Evolutionary conservation across 73 alveolate species (phyloP).

Genomic region (Diophrys sp.): DNA sequence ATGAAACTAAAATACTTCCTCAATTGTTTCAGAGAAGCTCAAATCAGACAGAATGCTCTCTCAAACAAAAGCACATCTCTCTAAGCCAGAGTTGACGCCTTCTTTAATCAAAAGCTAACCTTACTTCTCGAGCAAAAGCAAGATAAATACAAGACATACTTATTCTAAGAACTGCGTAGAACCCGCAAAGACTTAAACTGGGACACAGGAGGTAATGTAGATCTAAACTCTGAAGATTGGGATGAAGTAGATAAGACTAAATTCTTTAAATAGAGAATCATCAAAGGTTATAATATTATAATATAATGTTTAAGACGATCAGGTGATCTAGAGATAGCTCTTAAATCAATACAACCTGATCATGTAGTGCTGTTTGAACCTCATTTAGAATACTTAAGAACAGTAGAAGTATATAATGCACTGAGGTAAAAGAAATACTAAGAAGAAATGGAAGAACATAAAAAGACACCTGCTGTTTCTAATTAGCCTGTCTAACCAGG

Average conservation of each 20-base stretch:
- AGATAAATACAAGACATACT: neutral
- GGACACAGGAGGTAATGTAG: neutral
- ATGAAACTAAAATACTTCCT: slow-evolving; percentile 6
- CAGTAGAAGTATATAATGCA: slow-evolving; percentile 11
- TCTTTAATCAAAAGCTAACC: slow-evolving; percentile 7
- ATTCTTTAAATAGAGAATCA: neutral
- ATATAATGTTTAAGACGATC: neutral
- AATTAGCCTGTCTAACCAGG: no score
- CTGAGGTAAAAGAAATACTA: neutral
- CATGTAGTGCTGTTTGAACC: slow-evolving; percentile 7
- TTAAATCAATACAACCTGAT: neutral
- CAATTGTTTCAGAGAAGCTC: neutral
- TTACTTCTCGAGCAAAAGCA: neutral
- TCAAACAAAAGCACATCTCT: neutral
- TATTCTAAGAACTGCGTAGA: neutral
- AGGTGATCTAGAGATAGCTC: neutral
- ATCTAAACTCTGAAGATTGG: neutral
- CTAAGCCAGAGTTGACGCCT: slow-evolving; percentile 1
- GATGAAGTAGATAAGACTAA: neutral
- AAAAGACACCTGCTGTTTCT: no score
- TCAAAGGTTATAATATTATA: neutral
- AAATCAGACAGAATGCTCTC: neutral
- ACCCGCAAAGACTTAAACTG: neutral
- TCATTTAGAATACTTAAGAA: slow-evolving; percentile 3
- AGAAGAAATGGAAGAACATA: neutral